phyloP scores from a whole-genome alignment of 495 filamentous ascomycete species.

The Xylaria scruposa region DNA sequence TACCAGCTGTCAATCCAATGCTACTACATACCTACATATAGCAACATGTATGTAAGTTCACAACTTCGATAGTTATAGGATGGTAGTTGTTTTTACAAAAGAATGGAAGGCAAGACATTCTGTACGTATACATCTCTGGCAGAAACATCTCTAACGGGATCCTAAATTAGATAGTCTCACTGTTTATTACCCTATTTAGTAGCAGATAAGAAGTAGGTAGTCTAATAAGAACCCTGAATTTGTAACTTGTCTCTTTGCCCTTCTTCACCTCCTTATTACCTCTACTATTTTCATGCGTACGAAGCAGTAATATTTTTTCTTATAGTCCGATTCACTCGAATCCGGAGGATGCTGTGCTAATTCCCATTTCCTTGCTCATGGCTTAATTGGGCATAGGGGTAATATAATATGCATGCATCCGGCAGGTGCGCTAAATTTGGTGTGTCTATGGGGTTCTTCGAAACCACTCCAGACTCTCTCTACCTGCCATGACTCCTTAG shows the following conservation, averaged over 20 bases:
- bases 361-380: conserved; percentile 18
- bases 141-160: not conserved
- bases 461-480: not conserved
- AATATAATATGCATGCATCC: conserved; percentile 22
- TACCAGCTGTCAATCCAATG: not conserved
- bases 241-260: not conserved
- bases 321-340: not conserved
- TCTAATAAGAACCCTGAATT: not conserved
- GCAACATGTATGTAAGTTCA: not conserved
- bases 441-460: conserved; percentile 2
- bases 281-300: not conserved
- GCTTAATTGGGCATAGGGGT: conserved; percentile 22
- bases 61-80: not conserved
- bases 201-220: not conserved
- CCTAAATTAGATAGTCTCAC: not conserved
- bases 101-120: not conserved
- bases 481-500: not conserved
- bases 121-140: not conserved
- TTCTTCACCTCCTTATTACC: not conserved
- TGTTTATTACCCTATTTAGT: not conserved
- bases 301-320: not conserved
- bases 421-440: conserved; percentile 26
- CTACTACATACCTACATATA: not conserved
- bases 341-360: conserved; percentile 11
- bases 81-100: not conserved